phyloP scores from a whole-genome alignment of 2,329 filamentous ascomycete species.

The Pleoardoris graminearum region DNA sequence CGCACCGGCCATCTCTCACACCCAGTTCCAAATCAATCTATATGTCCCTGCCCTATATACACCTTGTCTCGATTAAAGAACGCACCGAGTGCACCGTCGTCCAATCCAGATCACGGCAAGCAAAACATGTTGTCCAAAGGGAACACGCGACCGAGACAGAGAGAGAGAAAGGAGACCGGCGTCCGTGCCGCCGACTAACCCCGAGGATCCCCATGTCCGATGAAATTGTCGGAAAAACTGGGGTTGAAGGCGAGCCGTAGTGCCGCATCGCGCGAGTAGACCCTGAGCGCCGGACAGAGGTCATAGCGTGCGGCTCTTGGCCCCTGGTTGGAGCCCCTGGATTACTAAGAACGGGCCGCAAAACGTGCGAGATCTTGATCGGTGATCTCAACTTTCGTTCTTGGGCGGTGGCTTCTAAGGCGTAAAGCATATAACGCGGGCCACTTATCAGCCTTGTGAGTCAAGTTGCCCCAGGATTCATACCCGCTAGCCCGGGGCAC shows the following conservation, averaged over 20 bases:
- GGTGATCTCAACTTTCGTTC: background rate
- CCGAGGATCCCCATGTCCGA: background rate
- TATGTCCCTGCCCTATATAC: background rate
- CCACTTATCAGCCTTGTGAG: no score
- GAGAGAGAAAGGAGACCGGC: background rate
- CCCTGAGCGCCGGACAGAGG: background rate
- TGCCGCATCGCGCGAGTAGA: background rate
- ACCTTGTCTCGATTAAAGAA: no score
- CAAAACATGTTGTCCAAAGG: background rate
- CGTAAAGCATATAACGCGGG: no score
- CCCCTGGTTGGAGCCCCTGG: no score
- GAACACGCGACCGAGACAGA: background rate
- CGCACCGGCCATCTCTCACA: no score
- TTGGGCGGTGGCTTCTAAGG: background rate
- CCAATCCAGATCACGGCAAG: background rate
- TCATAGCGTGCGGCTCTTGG: no score
- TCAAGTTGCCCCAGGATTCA: no score
- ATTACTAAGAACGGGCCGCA: slow-evolving; percentile 4
- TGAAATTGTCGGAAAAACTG: background rate
- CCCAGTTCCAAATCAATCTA: no score
- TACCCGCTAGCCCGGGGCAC: no score
- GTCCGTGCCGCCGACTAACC: background rate
- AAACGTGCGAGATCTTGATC: background rate
- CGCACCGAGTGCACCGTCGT: no score
- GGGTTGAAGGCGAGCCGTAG: background rate